phyloP scores from a whole-genome alignment of 2,329 filamentous ascomycete genomes.

The Dryadomyces sulphureus region DNA sequence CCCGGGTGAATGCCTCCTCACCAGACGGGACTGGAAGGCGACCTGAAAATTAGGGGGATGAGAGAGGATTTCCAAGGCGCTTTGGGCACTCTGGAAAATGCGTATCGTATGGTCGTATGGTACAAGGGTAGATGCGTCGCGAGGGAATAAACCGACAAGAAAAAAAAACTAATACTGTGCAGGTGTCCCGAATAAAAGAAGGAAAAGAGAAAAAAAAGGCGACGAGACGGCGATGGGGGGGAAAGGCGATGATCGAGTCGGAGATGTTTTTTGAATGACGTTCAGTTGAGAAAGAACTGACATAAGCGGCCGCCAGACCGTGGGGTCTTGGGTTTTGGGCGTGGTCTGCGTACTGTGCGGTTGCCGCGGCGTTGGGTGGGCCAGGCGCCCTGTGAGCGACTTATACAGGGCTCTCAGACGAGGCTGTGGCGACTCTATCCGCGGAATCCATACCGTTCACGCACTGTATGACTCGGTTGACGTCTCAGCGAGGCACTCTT shows the following conservation, averaged over 20 bases:
- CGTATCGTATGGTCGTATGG: not conserved
- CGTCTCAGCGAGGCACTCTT: too few relatives aligned
- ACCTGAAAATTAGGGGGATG: not conserved
- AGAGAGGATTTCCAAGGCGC: not conserved
- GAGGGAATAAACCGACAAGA: not conserved
- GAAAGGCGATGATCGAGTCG: not conserved
- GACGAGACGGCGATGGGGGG: not conserved
- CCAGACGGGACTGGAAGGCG: not conserved
- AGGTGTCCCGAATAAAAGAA: too few relatives aligned
- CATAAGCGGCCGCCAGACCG: not conserved
- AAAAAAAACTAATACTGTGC: not conserved
- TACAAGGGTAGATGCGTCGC: not conserved
- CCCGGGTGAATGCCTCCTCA: not conserved
- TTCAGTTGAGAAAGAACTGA: not conserved
- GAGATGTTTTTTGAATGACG: not conserved
- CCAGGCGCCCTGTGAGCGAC: not conserved
- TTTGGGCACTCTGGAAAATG: not conserved
- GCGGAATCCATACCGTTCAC: not conserved
- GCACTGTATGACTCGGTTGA: not conserved
- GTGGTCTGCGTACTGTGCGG: not conserved
- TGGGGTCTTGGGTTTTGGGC: not conserved
- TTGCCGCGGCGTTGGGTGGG: not conserved
- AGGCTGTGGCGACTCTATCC: not conserved
- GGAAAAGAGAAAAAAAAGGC: not conserved
- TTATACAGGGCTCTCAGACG: too few relatives aligned